These are phyloP conservation scores for Vigna radiata DNA, from an alignment of 306 rosid species.

Conservation along the genomic window DNA sequence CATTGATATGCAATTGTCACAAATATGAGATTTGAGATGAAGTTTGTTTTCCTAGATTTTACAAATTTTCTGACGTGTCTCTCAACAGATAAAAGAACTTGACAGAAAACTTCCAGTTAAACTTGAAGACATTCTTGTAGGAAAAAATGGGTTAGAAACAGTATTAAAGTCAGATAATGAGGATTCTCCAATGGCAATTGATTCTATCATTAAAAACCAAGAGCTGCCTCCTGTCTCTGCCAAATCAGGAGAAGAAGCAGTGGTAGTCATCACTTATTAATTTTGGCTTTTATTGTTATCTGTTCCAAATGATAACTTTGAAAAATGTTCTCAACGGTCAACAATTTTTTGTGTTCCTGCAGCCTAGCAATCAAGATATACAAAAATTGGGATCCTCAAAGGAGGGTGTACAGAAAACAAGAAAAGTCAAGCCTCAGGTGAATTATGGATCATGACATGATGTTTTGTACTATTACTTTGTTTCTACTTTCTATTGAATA, in stretches of 20 bases:
- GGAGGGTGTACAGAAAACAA: constrained; percentile 54
- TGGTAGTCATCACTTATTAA: constrained; percentile 43
- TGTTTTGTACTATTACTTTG: constrained; percentile 20
- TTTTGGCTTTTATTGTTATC: constrained; percentile 28
- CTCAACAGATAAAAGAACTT: constrained; percentile 67
- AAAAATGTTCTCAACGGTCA: constrained; percentile 1
- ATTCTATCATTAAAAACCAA: constrained; percentile 31
- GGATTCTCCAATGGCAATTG: constrained; percentile 21
- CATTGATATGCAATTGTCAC: constrained; percentile 31
- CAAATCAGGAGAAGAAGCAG: constrained; percentile 38
- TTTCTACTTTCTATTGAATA: background rate
- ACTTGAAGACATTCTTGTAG: constrained; percentile 62
- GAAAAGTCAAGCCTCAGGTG: constrained; percentile 64
- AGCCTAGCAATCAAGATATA: constrained; percentile 43
- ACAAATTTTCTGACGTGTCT: constrained; percentile 41
- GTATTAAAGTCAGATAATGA: constrained; percentile 35
- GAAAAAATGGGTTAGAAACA: constrained; percentile 49
- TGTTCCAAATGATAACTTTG: constrained; percentile 31
- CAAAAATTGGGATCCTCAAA: constrained; percentile 54
- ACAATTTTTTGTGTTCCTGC: constrained; percentile 29
- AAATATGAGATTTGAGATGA: constrained; percentile 26
- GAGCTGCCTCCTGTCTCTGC: constrained; percentile 39
- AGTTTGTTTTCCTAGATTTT: constrained; percentile 34
- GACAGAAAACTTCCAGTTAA: constrained; percentile 64
- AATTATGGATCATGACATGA: constrained; percentile 32